A percentile compares a stretch with the other conserved stretches of the same genome.
These are phyloP conservation scores for Neonectria ditissima DNA, from an alignment of 2,329 filamentous ascomycete species.

Conservation along the genomic window DNA sequence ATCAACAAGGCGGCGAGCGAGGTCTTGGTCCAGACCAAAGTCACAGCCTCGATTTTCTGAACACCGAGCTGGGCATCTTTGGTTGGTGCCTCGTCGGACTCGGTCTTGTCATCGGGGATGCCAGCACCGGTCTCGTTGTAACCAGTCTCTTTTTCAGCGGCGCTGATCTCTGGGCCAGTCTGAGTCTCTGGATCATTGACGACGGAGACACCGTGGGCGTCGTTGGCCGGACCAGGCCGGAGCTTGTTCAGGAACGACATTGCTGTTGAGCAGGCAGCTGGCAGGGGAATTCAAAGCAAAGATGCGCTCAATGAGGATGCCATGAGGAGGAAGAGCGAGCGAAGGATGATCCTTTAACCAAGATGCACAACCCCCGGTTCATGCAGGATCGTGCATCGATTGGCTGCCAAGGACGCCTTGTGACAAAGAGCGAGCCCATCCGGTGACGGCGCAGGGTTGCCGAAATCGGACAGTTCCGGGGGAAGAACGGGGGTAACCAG, in stretches of 20 bases:
- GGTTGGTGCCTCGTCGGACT: conserved; percentile 22
- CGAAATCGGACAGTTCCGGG: background rate
- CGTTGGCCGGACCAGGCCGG: conserved; percentile 18
- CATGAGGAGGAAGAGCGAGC: background rate
- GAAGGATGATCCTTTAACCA: background rate
- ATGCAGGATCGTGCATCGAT: background rate
- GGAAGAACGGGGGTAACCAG: background rate
- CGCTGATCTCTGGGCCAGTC: conserved; percentile 10
- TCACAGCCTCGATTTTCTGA: conserved; percentile 56
- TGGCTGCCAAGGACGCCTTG: background rate
- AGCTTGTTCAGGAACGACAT: conserved; percentile 39
- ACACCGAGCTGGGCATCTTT: conserved; percentile 51
- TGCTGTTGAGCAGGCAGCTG: conserved; percentile 17
- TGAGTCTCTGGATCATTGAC: conserved; percentile 27
- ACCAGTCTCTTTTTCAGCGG: conserved; percentile 16
- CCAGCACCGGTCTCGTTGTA: conserved; percentile 10
- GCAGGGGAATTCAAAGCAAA: conserved; percentile 1
- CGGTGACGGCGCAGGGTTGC: background rate
- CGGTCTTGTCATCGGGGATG: conserved; percentile 8
- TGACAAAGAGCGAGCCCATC: background rate
- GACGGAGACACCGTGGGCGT: background rate
- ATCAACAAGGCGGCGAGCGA: conserved; percentile 49
- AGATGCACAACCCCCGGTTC: background rate
- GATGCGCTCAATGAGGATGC: background rate
- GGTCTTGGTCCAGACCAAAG: conserved; percentile 55